phyloP scores from a whole-genome alignment of 2,329 filamentous ascomycete species.

The Aspergillus persii region DNA sequence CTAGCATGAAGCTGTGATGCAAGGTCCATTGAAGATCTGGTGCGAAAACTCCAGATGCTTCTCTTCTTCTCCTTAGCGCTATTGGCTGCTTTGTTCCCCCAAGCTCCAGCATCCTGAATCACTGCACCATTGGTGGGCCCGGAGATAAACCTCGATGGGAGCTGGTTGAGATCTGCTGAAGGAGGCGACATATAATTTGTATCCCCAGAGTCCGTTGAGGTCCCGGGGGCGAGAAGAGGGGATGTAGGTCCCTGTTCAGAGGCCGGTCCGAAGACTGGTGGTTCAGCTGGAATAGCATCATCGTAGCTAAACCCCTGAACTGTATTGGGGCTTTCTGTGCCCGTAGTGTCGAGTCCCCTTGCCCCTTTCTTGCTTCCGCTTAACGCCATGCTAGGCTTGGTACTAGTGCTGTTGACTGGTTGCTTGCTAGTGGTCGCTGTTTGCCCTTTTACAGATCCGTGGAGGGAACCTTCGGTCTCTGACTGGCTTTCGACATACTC shows the following conservation, averaged over 20 bases:
- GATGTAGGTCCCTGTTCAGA: conserved; percentile 33
- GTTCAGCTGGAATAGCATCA: conserved; percentile 56
- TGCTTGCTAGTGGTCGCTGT: conserved; percentile 19
- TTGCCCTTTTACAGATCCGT: conserved; percentile 19
- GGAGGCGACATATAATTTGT: conserved; percentile 19
- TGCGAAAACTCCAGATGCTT: conserved; percentile 63
- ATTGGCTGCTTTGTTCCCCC: conserved; percentile 72
- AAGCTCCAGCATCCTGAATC: conserved; percentile 77
- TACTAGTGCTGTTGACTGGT: conserved; percentile 9
- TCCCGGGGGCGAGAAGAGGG: conserved; percentile 31
- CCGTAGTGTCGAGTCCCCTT: conserved; percentile 40
- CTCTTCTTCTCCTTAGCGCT: conserved; percentile 78
- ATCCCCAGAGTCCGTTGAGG: conserved; percentile 31
- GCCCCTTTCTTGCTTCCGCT: conserved; percentile 28
- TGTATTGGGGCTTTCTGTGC: conserved; percentile 31
- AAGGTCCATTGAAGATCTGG: conserved; percentile 69
- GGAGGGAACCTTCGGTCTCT: conserved; percentile 29
- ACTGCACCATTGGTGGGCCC: conserved; percentile 78
- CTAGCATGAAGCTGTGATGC: conserved; percentile 37
- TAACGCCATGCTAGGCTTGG: conserved; percentile 26
- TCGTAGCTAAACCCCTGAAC: conserved; percentile 56
- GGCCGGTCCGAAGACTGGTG: conserved; percentile 51
- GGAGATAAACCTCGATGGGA: conserved; percentile 63
- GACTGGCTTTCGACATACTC: conserved; percentile 71
- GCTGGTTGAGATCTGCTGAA: conserved; percentile 31